phyloP scores from a whole-genome alignment of 2,329 filamentous ascomycete species.

The Colletotrichum trifolii region DNA sequence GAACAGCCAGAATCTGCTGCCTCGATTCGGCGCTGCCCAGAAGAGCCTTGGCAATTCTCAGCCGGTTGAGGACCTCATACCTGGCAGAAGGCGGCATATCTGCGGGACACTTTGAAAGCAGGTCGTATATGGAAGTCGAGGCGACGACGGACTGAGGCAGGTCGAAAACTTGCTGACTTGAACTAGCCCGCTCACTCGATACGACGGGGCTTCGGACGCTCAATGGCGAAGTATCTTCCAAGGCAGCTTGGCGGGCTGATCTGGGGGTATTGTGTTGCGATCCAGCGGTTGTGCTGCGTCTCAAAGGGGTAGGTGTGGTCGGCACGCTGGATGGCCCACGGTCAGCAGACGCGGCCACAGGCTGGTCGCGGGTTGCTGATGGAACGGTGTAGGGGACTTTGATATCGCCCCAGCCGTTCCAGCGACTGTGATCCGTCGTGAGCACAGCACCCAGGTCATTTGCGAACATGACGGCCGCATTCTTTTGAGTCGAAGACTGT shows the following conservation, averaged over 20 bases:
- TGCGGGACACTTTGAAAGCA: conserved; percentile 65
- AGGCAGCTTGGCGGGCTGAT: conserved; percentile 43
- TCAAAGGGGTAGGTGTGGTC: conserved; percentile 79
- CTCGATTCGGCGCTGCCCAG: conserved; percentile 72
- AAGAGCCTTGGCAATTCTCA: conserved; percentile 87
- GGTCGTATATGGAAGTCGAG: conserved; percentile 64
- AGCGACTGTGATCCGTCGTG: conserved; percentile 67
- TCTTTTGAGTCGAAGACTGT: conserved; percentile 52
- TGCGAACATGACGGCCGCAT: conserved; percentile 74
- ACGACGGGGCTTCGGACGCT: conserved; percentile 56
- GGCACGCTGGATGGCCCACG: conserved; percentile 59
- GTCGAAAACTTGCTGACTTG: conserved; percentile 71
- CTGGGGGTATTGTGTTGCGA: conserved; percentile 57
- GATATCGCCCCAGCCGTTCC: conserved; percentile 85
- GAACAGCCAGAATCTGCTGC: conserved; percentile 81
- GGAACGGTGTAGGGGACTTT: conserved; percentile 73
- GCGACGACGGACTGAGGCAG: conserved; percentile 68
- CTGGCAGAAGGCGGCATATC: conserved; percentile 78
- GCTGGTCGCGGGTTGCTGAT: conserved; percentile 37
- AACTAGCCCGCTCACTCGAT: conserved; percentile 46
- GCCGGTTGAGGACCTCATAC: conserved; percentile 86
- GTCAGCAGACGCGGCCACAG: conserved; percentile 12
- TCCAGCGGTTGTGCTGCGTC: conserved; percentile 72
- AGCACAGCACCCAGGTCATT: conserved; percentile 85
- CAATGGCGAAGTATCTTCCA: conserved; percentile 60